Evolutionary conservation across 768 basidiomycete species (phyloP), one percentile per base, ranked within the genome.

Genomic region (Roridomyces roridus): DNA sequence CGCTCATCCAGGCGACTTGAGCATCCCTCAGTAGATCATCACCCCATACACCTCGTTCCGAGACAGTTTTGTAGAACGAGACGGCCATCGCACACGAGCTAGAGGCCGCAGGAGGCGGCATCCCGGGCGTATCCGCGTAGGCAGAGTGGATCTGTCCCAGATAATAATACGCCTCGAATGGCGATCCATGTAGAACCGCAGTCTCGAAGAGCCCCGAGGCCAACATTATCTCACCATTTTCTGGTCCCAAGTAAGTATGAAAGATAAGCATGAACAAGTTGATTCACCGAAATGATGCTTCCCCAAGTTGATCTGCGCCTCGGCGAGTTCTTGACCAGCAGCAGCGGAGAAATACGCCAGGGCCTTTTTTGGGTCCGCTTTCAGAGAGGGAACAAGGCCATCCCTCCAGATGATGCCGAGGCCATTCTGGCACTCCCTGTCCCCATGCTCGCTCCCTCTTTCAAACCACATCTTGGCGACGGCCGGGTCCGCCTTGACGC

Each of bases 151-250:
- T 87, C 61, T 88, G 84, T 21, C 92, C 95, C 10, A 97, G 83
- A 67, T 97, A 95, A 73, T 95, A 96, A 73, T 91, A 96, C 1
- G 96, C 91, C 68, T 99, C 96, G 55, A 96, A 94, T 0, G 92
- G 90, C 5, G 96, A 96, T 5, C 96, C 97, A 61, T 85, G 81
- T 2, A 91, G 85, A 43, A 96, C 77, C 4, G 96, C 97, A 23
- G 80, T 81, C 70, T 98, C 93, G 64, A 98, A 91, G 67, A 87
- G 87, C 1, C 83, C 80, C 1, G 79, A 83, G 0, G 96, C 95
- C 5, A 81, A 60, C 23, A 76, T 72, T 21, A 87, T 45, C 41
- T 98, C 94, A 17, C 87, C 86, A 15, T 81, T 81, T 26, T 81
- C 96, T 96, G 41, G 2, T 11, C 57, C 18, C 49, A 50, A 17